These are phyloP conservation scores for Candida nanaspora DNA, from an alignment of 805 yeast genomes.

Conservation along the genomic window DNA sequence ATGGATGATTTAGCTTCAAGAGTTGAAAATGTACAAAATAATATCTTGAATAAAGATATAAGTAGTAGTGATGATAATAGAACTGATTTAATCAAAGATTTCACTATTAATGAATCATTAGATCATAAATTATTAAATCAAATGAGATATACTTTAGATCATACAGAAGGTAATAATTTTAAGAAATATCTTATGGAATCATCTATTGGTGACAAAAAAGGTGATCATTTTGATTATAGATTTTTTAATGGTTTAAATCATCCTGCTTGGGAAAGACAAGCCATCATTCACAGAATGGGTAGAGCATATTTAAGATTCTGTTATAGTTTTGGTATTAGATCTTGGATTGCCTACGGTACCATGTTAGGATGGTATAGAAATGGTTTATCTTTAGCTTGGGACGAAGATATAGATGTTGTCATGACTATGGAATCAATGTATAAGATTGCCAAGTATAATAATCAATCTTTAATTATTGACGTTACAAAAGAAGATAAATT, in stretches of 20 bases:
- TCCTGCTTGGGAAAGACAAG: constrained; percentile 32
- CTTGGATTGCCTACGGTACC: constrained; percentile 66
- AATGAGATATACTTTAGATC: constrained; percentile 12
- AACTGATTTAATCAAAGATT: no score
- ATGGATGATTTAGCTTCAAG: constrained; percentile 8
- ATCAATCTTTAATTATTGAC: constrained; percentile 43
- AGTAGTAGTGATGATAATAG: no score
- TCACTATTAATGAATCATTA: constrained; percentile 6
- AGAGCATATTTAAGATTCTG: constrained; percentile 48
- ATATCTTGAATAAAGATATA: neutral
- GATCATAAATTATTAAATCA: constrained; percentile 13
- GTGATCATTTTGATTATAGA: constrained; percentile 45
- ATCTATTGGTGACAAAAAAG: constrained; percentile 11
- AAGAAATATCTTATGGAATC: constrained; percentile 34
- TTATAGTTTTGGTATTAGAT: constrained; percentile 34
- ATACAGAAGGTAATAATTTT: constrained; percentile 6
- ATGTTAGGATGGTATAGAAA: constrained; percentile 60
- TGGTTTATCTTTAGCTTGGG: constrained; percentile 61
- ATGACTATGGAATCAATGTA: constrained; percentile 45
- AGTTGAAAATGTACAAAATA: constrained; percentile 1
- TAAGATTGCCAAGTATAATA: constrained; percentile 37
- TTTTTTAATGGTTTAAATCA: constrained; percentile 41
- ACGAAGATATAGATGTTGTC: constrained; percentile 59
- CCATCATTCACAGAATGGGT: constrained; percentile 37
- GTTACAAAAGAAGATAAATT: constrained; percentile 13